A percentile compares a stretch with the other conserved stretches of the same genome.
These are phyloP conservation scores for Geranomyces michiganensis DNA, from an alignment of 192 early-diverging fungal species.

Conservation along the genomic window DNA sequence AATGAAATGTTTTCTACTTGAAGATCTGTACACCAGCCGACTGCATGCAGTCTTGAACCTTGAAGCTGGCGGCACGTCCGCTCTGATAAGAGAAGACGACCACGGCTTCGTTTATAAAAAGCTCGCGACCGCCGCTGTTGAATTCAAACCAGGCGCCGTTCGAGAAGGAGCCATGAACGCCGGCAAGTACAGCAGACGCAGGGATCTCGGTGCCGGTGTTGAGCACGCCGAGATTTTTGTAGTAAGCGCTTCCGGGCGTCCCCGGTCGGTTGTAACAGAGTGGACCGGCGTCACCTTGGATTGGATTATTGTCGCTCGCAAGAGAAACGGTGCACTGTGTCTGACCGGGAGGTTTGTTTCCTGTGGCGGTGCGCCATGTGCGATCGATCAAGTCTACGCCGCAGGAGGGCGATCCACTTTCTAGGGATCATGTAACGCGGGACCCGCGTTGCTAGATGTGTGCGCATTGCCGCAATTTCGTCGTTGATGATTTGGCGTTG, in stretches of 20 bases:
- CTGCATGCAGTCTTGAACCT: background rate
- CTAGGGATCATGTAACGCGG: no score
- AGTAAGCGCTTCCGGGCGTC: background rate
- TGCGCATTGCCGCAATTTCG: no score
- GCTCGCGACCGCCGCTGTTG: background rate
- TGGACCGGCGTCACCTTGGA: background rate
- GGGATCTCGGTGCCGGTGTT: constrained; percentile 8
- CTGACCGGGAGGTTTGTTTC: background rate
- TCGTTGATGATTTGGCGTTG: no score
- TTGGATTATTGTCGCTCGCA: background rate
- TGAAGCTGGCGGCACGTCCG: background rate
- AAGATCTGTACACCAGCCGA: constrained; percentile 11
- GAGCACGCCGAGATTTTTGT: constrained; percentile 5
- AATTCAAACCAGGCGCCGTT: constrained; percentile 14
- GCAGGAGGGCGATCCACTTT: background rate
- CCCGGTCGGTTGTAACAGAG: constrained; percentile 4
- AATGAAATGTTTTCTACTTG: background rate
- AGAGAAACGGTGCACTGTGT: background rate
- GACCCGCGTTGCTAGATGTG: no score
- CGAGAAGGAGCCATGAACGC: background rate
- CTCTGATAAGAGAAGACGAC: background rate
- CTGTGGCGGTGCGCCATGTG: constrained; percentile 1
- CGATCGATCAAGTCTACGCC: constrained; percentile 7
- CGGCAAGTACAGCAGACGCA: background rate
- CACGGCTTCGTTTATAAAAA: background rate